A percentile compares a stretch with the other conserved stretches of the same genome.
phyloP scores from a whole-genome alignment of 768 basidiomycete genomes.

The Paxillus ammoniavirescens region DNA sequence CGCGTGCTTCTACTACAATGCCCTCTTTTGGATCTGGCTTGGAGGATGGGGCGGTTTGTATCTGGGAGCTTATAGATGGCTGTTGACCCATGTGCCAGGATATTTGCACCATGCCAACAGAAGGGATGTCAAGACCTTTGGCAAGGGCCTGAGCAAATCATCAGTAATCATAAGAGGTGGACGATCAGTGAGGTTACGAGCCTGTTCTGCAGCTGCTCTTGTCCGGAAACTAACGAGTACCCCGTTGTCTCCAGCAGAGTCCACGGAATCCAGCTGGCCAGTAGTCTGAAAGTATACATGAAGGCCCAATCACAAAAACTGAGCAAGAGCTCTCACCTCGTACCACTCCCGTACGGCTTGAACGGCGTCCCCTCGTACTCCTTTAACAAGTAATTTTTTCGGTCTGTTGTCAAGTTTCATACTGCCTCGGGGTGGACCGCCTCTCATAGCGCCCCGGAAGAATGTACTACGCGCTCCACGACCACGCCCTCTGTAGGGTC shows the following conservation, averaged over 20 bases:
- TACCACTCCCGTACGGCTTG: conserved; percentile 80
- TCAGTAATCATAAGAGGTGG: conserved; percentile 7
- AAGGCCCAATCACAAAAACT: not conserved
- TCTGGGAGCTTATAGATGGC: conserved; percentile 17
- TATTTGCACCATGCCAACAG: conserved; percentile 62
- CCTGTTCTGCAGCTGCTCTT: conserved; percentile 76
- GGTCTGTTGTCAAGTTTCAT: conserved; percentile 93
- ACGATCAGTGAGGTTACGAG: conserved; percentile 28
- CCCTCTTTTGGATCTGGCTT: conserved; percentile 21
- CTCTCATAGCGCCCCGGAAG: conserved; percentile 61
- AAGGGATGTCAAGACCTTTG: conserved; percentile 67
- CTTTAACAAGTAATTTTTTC: conserved; percentile 74
- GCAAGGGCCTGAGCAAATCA: conserved; percentile 54
- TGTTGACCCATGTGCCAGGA: conserved; percentile 56
- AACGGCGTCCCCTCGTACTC: conserved; percentile 50
- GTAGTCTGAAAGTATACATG: conserved; percentile 44
- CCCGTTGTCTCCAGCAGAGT: conserved; percentile 53
- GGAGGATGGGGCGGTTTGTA: conserved; percentile 18
- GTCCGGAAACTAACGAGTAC: conserved; percentile 69
- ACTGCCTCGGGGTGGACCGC: conserved; percentile 63
- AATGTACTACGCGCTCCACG: conserved; percentile 58
- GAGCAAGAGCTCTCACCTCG: conserved; percentile 47
- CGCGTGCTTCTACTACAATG: conserved; percentile 26
- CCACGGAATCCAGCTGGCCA: conserved; percentile 69
- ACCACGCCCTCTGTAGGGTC: conserved; percentile 68